Evolutionary conservation across 1,139 yeast species (phyloP), one percentile per base, ranked within the genome.

Genomic region (Saccharomyces pastorianus): DNA sequence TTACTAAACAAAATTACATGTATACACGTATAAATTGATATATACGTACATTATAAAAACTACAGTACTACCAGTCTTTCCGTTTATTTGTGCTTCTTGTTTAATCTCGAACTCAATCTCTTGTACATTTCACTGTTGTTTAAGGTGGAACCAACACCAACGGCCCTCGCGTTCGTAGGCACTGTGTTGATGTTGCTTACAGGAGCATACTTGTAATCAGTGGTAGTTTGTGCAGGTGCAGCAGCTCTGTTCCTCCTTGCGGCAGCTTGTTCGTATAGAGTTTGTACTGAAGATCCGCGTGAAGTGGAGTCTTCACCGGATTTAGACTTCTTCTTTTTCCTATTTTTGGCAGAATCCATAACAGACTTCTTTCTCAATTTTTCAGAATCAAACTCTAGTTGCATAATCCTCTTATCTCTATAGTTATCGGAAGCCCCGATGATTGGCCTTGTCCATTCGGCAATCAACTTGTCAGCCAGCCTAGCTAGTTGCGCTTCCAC

Each of bases 381-480:
- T 60, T 74, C 76, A 60, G 85, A 82, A 69, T 88, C 87, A 72
- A 88, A 90, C 53, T 81, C 83, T 58, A 82, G 80, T 60, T 84
- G 80, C 64, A 81, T 81, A 56, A 93, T 84, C 56, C 83, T 77
- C 72, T 90, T 85, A 72, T 93, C 97, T 71, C 95, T 84, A 74
- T 91, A 93, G 62, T 93, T 89, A 71, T 93, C 98, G 2, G 96
- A 86, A 59, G 96, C 86, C 61, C 96, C 96, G 78, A 95, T 88
- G 58, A 95, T 89, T 42, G 99, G 99, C 71, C 99, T 82, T 7
- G 98, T 93, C 99, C 99, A 93, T 70, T 90, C 95, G 38, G 96
- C 96, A 63, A 95, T 86, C 57, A 95, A 76, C 67, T 84, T 83
- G 68, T 93, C 98, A 6, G 96, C 99, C 50, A 85, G 77, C 65